Evolutionary conservation across 768 basidiomycete species (phyloP), one percentile per base, ranked within the genome.

Genomic region (Podaxis pistillaris): DNA sequence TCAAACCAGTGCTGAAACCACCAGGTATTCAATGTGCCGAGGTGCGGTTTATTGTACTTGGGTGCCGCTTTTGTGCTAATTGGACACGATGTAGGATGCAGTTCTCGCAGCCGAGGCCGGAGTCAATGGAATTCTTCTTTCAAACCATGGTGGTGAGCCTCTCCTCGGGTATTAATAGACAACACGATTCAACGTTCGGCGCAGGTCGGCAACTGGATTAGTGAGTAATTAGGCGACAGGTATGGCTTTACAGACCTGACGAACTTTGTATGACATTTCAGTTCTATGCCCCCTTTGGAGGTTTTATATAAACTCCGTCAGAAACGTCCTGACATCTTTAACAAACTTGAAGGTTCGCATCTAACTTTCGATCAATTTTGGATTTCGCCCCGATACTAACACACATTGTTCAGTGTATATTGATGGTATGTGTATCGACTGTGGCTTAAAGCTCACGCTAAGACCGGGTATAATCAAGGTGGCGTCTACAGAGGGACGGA

Each of bases 111-210:
- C 83, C 17, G 87, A 95, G 64, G 83, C 89, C 33, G 93, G 94
- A 11, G 88, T 92, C 17, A 88, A 96, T 60, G 96, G 91, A 3
- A 93, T 98, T 65, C 79, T 96, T 60, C 75, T 98, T 7, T 93
- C 90, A 0, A 98, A 98, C 67, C 96, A 98, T 68, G 96, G 96
- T 59, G 96, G 93, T 83, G 68, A 66, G 77, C 74, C 38, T n/a
- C 17, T n/a, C n/a, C n/a, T 3, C 2, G 2, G n/a, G 15, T 8
- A n/a, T 46, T 19, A 17, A 46, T 46, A 7, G 15, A 19, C 5
- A 46, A 1, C 44, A 50, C 58, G n/a, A 54, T 41, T 59, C 26
- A 59, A 26, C 24, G 36, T 50, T 46, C 9, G 37, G 13, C 7
- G 2, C 63, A 88, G 89, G 90, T 41, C 83, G 94, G 22, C 92